Conservation (phyloP, 2,329 filamentous ascomycete genomes). For the Blastomyces percursus region DNA sequence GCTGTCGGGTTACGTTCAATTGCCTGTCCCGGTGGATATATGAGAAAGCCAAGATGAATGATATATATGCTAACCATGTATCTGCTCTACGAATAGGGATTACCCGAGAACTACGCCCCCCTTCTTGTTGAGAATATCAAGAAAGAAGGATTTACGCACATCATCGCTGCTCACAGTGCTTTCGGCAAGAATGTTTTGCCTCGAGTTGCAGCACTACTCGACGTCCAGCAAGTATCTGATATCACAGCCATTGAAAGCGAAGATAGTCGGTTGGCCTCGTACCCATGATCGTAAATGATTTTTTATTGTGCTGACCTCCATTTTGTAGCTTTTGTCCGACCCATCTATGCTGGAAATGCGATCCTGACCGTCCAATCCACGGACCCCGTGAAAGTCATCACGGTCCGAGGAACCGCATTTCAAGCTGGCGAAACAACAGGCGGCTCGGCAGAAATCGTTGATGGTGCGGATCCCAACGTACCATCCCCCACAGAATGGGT, state of each 20-base stretch:
- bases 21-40: neutral
- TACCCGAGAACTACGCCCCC: slow-evolving; percentile 90
- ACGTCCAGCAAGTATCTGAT: slow-evolving; percentile 88
- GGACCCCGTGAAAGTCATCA: slow-evolving; percentile 78
- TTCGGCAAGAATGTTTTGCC: slow-evolving; percentile 95
- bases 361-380: slow-evolving; percentile 90
- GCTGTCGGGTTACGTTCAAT: neutral
- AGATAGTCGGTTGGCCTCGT: slow-evolving; percentile 50
- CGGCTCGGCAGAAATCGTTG: slow-evolving; percentile 65
- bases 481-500: slow-evolving; percentile 73
- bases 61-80: neutral
- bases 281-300: neutral
- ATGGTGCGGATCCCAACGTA: slow-evolving; percentile 72
- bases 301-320: neutral
- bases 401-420: slow-evolving; percentile 88
- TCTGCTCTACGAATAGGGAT: slow-evolving; percentile 44
- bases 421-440: slow-evolving; percentile 59
- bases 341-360: slow-evolving; percentile 95
- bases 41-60: neutral
- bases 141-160: slow-evolving; percentile 84
- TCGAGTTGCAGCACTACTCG: slow-evolving; percentile 79
- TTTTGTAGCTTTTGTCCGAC: slow-evolving; percentile 65
- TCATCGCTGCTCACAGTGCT: slow-evolving; percentile 81
- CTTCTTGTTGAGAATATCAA: slow-evolving; percentile 93
- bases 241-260: slow-evolving; percentile 77